Evolutionary conservation across 345 rosid genomes (phyloP), one percentile per base, ranked within the genome.

Genomic region (Kernera saxatilis): DNA sequence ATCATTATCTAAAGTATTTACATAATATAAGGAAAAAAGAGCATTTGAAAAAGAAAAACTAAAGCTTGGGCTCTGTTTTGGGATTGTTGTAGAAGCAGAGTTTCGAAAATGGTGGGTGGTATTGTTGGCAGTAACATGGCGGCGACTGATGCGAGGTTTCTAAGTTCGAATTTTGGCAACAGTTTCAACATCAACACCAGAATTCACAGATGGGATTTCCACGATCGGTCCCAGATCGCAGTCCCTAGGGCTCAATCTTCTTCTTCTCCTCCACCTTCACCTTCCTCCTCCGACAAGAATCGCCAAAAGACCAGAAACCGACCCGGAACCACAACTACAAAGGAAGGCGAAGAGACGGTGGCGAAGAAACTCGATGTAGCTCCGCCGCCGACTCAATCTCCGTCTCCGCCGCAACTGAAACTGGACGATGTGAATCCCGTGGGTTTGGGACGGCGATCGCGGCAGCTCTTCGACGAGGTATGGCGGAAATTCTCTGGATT

Each of bases 401-500:
- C 72, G 53, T 56, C 71, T 37, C 67, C 82, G 30, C 74, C 84
- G 78, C 80, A 75, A 5, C 70, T 92, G 37, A 86, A 84, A 57
- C 67, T 92, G 39, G 96, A 87, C 19, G 96, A 88, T 50, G 96
- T 92, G 48, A 92, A 93, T 70, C 97, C 97, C 0, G 97, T 93
- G 25, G 97, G 94, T 0, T 69, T 93, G 7, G 98, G 97, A 22
- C 82, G 97, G 73, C 83, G 85, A 74, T 91, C 97, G 10, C 74
- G 97, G 57, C 97, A 91, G 83, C 78, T 93, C 27, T 93, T 93
- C 68, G 96, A 91, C 67, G 92, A 88, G 75, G 97, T 90, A 12
- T 93, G 98, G 98, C 81, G 96, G 65, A 93, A 93, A 80, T 93
- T 93, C 82, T 93, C 97, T 8, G 96, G 94, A 12, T 79, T 93